phyloP scores from a whole-genome alignment of 2,329 filamentous ascomycete species.

The Hawksworthiomyces lignivorus region DNA sequence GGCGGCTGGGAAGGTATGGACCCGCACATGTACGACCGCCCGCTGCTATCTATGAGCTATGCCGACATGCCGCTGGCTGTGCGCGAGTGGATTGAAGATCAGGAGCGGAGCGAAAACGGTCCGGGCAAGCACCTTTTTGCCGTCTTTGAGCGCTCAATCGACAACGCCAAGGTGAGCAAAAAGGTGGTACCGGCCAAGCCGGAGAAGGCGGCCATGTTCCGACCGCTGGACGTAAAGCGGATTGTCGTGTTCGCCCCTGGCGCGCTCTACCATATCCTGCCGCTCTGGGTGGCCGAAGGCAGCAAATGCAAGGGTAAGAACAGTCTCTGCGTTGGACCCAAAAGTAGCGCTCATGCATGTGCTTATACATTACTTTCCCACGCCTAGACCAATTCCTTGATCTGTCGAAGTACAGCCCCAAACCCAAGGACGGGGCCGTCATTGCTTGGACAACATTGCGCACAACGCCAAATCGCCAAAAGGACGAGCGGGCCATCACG shows the following conservation, averaged over 20 bases:
- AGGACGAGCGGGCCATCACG: constrained; percentile 6
- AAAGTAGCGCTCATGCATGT: too few species aligned
- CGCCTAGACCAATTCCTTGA: constrained; percentile 19
- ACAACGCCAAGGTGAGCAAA: constrained; percentile 31
- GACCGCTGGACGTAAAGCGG: constrained; percentile 24
- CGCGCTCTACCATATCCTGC: constrained; percentile 40
- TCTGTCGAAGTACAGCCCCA: constrained; percentile 18
- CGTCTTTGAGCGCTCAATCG: constrained; percentile 31
- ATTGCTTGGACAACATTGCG: constrained; percentile 20
- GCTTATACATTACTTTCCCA: too few species aligned
- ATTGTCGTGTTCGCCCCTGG: constrained; percentile 46
- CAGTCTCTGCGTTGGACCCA: too few species aligned
- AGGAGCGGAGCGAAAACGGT: constrained; percentile 25
- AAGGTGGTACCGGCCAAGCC: constrained; percentile 24
- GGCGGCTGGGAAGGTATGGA: constrained; percentile 46
- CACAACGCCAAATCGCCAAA: constrained; percentile 6
- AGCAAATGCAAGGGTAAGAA: constrained; percentile 36
- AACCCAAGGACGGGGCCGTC: constrained; percentile 17
- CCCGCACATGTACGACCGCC: constrained; percentile 41
- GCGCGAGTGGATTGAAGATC: constrained; percentile 39
- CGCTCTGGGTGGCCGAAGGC: constrained; percentile 39
- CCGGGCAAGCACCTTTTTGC: constrained; percentile 31
- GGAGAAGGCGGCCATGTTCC: constrained; percentile 21
- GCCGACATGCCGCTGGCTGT: constrained; percentile 34
- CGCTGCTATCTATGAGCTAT: constrained; percentile 40